Percentiles rank a stretch among this genome's conserved stretches.
Evolutionary conservation across 768 basidiomycete species (phyloP).

Genomic region (Pluteus cervinus): DNA sequence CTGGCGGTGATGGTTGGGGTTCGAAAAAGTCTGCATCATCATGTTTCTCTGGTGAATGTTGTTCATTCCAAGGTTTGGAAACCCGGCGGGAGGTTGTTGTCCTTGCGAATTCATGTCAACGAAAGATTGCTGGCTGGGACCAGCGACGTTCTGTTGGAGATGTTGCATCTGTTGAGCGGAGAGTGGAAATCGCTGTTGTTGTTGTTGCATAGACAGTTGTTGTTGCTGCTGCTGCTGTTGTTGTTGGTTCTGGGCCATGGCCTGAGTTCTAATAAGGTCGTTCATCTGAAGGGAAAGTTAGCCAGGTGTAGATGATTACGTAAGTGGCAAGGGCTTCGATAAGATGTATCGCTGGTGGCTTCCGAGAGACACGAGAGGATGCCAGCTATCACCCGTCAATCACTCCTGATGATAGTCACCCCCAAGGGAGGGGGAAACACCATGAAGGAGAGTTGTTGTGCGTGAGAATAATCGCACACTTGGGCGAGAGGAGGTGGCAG

Average conservation of each 20-base stretch:
- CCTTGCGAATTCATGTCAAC: too few species aligned
- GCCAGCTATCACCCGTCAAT: too few species aligned
- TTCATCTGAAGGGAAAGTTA: conserved; percentile 15
- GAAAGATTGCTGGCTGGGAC: too few species aligned
- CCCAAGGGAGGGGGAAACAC: background rate
- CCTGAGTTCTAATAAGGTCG: conserved; percentile 20
- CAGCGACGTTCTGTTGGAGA: conserved; percentile 32
- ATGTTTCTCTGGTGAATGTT: too few species aligned
- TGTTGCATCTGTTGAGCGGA: conserved; percentile 21
- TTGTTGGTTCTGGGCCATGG: conserved; percentile 22
- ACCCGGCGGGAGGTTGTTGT: conserved; percentile 7
- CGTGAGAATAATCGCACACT: background rate
- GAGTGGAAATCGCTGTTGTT: conserved; percentile 15
- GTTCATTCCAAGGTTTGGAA: too few species aligned
- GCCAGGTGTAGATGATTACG: conserved; percentile 6
- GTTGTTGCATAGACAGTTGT: background rate
- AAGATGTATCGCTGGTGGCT: too few species aligned
- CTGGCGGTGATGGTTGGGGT: conserved; percentile 25
- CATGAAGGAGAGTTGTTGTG: background rate
- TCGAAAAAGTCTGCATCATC: too few species aligned
- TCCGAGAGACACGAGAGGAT: too few species aligned
- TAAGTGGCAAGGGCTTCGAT: conserved; percentile 10
- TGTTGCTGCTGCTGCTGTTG: conserved; percentile 27
- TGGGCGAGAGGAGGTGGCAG: conserved; percentile 2
- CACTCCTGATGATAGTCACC: too few species aligned